phyloP scores from a whole-genome alignment of 306 rosid species.

The Cicer arietinum region DNA sequence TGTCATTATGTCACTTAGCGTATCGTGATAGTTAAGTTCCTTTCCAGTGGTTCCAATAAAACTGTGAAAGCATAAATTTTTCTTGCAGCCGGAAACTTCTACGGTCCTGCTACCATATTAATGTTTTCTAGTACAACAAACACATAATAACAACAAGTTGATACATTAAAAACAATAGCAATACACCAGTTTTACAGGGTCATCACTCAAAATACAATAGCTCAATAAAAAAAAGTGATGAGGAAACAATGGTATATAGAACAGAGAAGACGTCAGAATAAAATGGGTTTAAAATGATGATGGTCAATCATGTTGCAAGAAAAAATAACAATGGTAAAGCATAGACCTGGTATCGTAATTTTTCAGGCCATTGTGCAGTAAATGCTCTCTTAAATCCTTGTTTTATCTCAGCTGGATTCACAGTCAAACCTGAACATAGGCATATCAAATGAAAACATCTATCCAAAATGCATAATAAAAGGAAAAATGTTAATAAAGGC shows the following conservation, averaged over 20 bases:
- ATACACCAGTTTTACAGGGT: not conserved
- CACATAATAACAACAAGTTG: not conserved
- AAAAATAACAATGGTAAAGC: conserved; percentile 22
- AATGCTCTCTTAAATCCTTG: conserved; percentile 89
- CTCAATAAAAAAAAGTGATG: not conserved
- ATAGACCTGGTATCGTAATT: conserved; percentile 85
- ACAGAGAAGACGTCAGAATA: not conserved
- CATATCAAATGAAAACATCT: conserved; percentile 11
- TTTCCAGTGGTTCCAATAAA: not conserved
- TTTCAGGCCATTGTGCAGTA: conserved; percentile 85
- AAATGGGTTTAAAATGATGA: conserved; percentile 14
- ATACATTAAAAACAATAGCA: not conserved
- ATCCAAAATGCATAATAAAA: not conserved
- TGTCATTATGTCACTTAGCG: not conserved
- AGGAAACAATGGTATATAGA: not conserved
- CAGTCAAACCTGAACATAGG: conserved; percentile 59
- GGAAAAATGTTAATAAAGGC: conserved; percentile 11
- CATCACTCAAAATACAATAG: not conserved
- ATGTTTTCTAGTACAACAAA: conserved; percentile 22
- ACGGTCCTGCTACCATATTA: conserved; percentile 10
- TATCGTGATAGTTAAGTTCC: conserved; percentile 17
- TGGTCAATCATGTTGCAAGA: conserved; percentile 22
- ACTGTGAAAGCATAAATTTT: conserved; percentile 5
- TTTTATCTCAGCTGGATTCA: conserved; percentile 75
- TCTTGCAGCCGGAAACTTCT: not conserved